Evolutionary conservation across 2,329 filamentous ascomycete genomes (phyloP).

Genomic region (Clarireedia monteithiana): DNA sequence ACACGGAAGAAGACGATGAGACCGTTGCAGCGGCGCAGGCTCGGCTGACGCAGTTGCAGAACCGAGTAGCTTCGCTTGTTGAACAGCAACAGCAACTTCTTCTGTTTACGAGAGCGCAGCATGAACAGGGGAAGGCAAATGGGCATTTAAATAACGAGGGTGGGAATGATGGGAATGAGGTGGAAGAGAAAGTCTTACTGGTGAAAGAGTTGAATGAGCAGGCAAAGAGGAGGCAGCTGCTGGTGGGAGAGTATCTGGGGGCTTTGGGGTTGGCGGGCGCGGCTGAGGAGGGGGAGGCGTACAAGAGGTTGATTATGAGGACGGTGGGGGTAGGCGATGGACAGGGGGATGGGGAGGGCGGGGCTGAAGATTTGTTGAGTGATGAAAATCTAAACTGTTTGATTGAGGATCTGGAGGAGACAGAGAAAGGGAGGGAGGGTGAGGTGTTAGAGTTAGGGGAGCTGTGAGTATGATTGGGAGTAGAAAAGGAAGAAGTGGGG

Average conservation of each 20-base stretch:
- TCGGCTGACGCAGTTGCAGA: conserved; percentile 18
- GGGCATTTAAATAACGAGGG: not conserved
- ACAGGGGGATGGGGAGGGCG: conserved; percentile 17
- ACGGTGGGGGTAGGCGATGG: conserved; percentile 37
- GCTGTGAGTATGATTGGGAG: not conserved
- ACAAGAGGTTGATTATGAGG: conserved; percentile 37
- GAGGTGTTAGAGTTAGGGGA: not conserved
- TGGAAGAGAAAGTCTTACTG: conserved; percentile 48
- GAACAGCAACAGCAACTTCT: conserved; percentile 41
- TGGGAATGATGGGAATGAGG: conserved; percentile 35
- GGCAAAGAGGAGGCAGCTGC: conserved; percentile 40
- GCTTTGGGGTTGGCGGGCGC: conserved; percentile 62
- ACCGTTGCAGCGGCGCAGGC: conserved; percentile 14
- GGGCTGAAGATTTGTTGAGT: conserved; percentile 24
- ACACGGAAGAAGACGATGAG: conserved; percentile 17
- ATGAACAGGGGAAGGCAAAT: conserved; percentile 36
- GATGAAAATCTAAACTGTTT: conserved; percentile 24
- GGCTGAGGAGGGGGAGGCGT: conserved; percentile 66
- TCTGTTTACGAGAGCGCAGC: conserved; percentile 32
- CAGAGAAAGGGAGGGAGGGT: conserved; percentile 10
- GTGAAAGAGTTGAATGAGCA: conserved; percentile 50
- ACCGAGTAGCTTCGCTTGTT: conserved; percentile 23
- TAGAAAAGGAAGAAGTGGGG: no score
- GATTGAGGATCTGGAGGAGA: conserved; percentile 22
- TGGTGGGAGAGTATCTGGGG: conserved; percentile 61